A percentile compares a stretch with the other conserved stretches of the same genome.
Conservation (phyloP, 2,329 filamentous ascomycete genomes). For the Xylariaceae sp. region DNA sequence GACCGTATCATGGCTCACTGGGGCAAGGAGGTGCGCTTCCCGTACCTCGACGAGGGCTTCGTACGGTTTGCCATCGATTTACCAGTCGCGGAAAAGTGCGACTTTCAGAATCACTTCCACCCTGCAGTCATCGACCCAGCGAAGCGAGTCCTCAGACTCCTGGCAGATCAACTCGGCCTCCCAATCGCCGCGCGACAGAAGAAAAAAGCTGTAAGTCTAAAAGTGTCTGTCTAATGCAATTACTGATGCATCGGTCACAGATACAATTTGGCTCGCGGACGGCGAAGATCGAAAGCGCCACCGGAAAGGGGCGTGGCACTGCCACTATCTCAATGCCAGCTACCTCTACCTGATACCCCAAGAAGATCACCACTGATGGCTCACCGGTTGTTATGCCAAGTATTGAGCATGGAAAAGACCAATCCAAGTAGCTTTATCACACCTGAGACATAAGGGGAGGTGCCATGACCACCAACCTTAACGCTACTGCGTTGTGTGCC, state of each 20-base stretch:
- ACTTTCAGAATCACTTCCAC: slow-evolving; percentile 54
- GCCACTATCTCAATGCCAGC: slow-evolving; percentile 41
- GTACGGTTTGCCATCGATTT: slow-evolving; percentile 70
- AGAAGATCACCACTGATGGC: too few relatives aligned
- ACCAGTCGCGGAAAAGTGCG: slow-evolving; percentile 80
- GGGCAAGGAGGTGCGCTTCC: slow-evolving; percentile 82
- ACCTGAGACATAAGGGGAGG: background rate
- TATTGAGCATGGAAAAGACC: slow-evolving; percentile 1
- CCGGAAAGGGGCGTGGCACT: slow-evolving; percentile 60
- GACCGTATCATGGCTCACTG: slow-evolving; percentile 87
- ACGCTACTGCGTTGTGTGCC: background rate
- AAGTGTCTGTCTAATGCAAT: background rate
- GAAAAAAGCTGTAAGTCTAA: slow-evolving; percentile 76
- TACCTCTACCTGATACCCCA: too few relatives aligned
- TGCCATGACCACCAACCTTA: background rate
- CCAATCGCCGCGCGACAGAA: slow-evolving; percentile 69
- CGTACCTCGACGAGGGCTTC: slow-evolving; percentile 80
- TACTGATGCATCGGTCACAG: slow-evolving; percentile 28
- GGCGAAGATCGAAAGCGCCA: slow-evolving; percentile 65
- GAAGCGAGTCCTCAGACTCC: slow-evolving; percentile 71
- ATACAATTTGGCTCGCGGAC: slow-evolving; percentile 79
- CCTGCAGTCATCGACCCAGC: slow-evolving; percentile 56
- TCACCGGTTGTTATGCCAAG: too few relatives aligned
- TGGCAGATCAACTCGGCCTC: slow-evolving; percentile 71
- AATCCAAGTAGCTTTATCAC: slow-evolving; percentile 5